Evolutionary conservation across 1,284 basidiomycete species (phyloP).

Genomic region (Ganoderma lucidum): DNA sequence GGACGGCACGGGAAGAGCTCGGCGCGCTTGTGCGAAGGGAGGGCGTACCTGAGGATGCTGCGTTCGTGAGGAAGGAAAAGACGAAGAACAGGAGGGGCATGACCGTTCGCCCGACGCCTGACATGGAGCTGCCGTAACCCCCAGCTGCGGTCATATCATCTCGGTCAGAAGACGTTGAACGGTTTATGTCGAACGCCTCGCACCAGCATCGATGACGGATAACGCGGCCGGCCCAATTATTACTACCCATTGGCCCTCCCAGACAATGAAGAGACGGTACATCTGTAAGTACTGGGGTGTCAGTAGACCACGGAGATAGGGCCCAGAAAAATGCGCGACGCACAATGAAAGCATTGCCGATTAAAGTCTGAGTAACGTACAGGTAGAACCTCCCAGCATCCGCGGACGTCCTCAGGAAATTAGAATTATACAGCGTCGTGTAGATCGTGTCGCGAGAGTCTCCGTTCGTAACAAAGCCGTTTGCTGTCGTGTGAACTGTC

Average conservation of each 20-base stretch:
- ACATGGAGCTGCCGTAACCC: neutral
- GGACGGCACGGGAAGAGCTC: neutral
- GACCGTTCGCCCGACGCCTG: neutral
- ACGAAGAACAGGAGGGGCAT: slow-evolving; percentile 4
- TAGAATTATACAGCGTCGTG: slow-evolving; percentile 15
- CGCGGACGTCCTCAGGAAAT: slow-evolving; percentile 11
- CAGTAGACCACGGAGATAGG: neutral
- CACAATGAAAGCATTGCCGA: slow-evolving; percentile 28
- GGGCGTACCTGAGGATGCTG: neutral
- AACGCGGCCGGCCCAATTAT: neutral
- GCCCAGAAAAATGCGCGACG: neutral
- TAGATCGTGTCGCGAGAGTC: slow-evolving; percentile 5
- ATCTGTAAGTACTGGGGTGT: neutral
- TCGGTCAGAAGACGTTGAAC: neutral
- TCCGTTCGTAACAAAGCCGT: slow-evolving; percentile 16
- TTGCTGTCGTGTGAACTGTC: slow-evolving; percentile 18
- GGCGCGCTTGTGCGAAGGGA: neutral
- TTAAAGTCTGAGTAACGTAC: slow-evolving; percentile 26
- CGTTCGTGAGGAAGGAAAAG: slow-evolving; percentile 7
- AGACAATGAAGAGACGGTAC: slow-evolving; percentile 9
- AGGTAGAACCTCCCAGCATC: slow-evolving; percentile 20
- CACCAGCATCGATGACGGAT: neutral
- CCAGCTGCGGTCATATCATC: neutral
- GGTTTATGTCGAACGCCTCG: neutral
- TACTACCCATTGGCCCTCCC: slow-evolving; percentile 5